A percentile compares a stretch with the other conserved stretches of the same genome.
These are phyloP conservation scores for Pestalotiopsis sp. DNA, from an alignment of 2,329 filamentous ascomycete genomes.

Conservation along the genomic window DNA sequence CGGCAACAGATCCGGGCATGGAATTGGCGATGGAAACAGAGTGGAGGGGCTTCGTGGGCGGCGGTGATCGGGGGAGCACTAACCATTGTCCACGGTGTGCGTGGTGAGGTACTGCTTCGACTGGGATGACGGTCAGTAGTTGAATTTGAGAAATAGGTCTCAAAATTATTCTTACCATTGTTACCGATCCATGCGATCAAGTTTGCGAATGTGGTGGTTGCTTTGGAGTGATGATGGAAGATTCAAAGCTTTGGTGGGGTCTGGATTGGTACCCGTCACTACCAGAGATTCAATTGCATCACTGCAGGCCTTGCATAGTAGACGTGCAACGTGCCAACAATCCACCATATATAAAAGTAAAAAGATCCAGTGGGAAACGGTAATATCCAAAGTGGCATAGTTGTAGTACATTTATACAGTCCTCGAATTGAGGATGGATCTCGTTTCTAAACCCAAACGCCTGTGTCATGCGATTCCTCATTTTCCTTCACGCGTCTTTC, in stretches of 20 bases:
- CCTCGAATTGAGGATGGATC: background rate
- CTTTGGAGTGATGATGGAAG: conserved; percentile 22
- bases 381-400: background rate
- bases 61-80: conserved; percentile 34
- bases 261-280: background rate
- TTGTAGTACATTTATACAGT: conserved; percentile 13
- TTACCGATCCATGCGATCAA: conserved; percentile 37
- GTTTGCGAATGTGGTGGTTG: conserved; percentile 18
- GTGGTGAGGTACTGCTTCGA: conserved; percentile 98
- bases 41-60: conserved; percentile 19
- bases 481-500: background rate
- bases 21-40: conserved; percentile 7
- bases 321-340: background rate
- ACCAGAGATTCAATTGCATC: conserved; percentile 10
- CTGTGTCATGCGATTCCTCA: conserved; percentile 12
- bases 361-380: background rate
- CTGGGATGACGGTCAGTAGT: conserved; percentile 46
- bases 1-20: background rate
- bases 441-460: conserved; percentile 25
- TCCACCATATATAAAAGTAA: background rate
- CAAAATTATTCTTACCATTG: conserved; percentile 36
- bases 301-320: background rate
- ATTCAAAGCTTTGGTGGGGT: conserved; percentile 30
- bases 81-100: conserved; percentile 87
- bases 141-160: background rate